A percentile compares a stretch with the other conserved stretches of the same genome.
phyloP scores from a whole-genome alignment of 768 basidiomycete genomes.

The Termitomyces sp. region DNA sequence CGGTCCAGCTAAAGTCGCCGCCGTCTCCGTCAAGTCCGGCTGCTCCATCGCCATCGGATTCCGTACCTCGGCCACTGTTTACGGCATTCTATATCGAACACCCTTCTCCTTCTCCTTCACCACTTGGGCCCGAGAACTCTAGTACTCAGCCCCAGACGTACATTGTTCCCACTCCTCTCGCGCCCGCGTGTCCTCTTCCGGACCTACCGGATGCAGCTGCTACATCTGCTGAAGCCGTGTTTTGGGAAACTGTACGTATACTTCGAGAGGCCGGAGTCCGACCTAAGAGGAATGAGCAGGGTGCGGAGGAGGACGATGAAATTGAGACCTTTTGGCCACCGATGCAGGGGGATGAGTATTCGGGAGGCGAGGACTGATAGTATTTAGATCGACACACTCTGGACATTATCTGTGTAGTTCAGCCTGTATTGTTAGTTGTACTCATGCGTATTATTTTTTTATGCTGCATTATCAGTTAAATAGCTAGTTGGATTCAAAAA shows the following conservation, averaged over 20 bases:
- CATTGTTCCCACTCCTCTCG: conserved; percentile 24
- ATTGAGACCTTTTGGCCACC: conserved; percentile 19
- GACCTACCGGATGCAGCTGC: conserved; percentile 58
- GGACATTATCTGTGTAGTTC: no score
- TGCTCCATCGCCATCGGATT: background rate
- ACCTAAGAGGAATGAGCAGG: background rate
- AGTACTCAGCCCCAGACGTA: background rate
- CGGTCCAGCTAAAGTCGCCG: background rate
- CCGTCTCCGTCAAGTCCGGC: conserved; percentile 13
- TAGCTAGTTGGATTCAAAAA: no score
- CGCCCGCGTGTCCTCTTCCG: conserved; percentile 35
- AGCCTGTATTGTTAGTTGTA: background rate
- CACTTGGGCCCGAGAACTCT: background rate
- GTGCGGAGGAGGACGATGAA: background rate
- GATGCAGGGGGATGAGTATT: conserved; percentile 10
- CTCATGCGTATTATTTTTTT: no score
- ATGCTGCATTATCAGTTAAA: no score
- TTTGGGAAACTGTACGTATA: conserved; percentile 39
- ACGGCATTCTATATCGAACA: conserved; percentile 54
- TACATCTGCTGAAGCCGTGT: conserved; percentile 51
- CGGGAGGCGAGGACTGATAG: conserved; percentile 2
- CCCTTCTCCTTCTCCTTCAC: conserved; percentile 8
- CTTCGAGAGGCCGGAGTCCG: conserved; percentile 17
- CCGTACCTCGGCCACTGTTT: conserved; percentile 39
- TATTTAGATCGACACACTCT: background rate